Percentiles rank a stretch among this genome's conserved stretches.
Conservation (phyloP, 371 early-diverging fungal genomes). For the Rhizopus sp. region DNA sequence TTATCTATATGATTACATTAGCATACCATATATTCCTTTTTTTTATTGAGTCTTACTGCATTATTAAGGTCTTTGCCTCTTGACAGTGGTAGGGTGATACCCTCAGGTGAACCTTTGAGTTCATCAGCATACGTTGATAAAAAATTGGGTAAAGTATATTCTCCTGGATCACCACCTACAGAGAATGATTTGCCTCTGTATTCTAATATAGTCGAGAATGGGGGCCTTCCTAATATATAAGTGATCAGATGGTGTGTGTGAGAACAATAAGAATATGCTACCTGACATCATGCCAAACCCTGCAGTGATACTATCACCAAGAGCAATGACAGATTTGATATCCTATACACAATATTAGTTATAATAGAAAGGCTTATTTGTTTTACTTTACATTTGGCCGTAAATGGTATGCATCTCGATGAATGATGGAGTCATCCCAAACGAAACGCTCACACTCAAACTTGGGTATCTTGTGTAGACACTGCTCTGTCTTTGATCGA, state of each 20-base stretch:
- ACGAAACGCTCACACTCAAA: conserved; percentile 52
- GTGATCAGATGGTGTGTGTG: background rate
- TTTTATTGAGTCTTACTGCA: conserved; percentile 49
- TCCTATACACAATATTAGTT: conserved; percentile 37
- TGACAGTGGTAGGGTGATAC: conserved; percentile 56
- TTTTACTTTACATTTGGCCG: conserved; percentile 50
- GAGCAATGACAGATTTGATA: conserved; percentile 64
- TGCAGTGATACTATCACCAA: conserved; percentile 76
- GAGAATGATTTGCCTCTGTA: conserved; percentile 66
- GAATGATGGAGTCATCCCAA: conserved; percentile 40
- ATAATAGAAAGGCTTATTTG: background rate
- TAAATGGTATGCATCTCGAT: conserved; percentile 53
- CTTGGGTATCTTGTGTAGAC: conserved; percentile 40
- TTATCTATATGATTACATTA: conserved; percentile 39
- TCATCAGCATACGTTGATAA: conserved; percentile 42
- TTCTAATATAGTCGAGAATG: conserved; percentile 56
- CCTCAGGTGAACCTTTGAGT: conserved; percentile 54
- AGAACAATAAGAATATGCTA: conserved; percentile 6
- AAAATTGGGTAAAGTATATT: conserved; percentile 62
- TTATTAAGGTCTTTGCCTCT: conserved; percentile 60
- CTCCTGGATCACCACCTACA: conserved; percentile 59
- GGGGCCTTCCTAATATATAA: conserved; percentile 44
- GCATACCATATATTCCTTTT: background rate
- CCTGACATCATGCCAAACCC: conserved; percentile 64
- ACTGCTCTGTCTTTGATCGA: conserved; percentile 29